Conservation (phyloP, 352 stramenopile genomes). For the Pythium brachiatum region DNA sequence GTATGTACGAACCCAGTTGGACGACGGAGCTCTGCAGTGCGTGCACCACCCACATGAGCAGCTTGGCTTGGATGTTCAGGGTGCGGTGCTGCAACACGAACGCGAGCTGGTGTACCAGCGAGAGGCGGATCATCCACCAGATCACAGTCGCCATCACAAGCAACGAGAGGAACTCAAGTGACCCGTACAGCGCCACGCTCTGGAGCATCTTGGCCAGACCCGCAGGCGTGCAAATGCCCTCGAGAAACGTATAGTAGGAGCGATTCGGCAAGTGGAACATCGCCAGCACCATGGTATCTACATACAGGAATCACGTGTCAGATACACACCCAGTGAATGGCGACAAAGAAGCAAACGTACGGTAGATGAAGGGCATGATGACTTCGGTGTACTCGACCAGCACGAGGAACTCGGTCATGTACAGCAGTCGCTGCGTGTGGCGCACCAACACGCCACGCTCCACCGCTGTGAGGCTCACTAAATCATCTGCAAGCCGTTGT, state of each 20-base stretch:
- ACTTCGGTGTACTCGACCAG: slow-evolving; percentile 41
- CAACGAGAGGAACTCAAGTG: slow-evolving; percentile 15
- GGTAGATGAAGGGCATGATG: slow-evolving; percentile 33
- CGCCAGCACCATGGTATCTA: not conserved
- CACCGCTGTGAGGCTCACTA: slow-evolving; percentile 10
- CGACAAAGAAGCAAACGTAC: slow-evolving; percentile 1
- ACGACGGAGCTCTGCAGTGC: slow-evolving; percentile 9
- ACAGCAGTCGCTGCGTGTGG: slow-evolving; percentile 26
- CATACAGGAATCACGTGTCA: not conserved
- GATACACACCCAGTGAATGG: not conserved
- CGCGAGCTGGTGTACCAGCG: slow-evolving; percentile 14
- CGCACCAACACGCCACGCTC: slow-evolving; percentile 15
- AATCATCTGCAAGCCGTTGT: too few relatives aligned
- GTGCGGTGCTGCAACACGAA: slow-evolving; percentile 13
- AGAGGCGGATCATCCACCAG: slow-evolving; percentile 17
- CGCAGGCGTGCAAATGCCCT: not conserved
- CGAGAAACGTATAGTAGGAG: slow-evolving; percentile 29
- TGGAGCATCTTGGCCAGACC: not conserved
- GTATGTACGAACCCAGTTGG: not conserved
- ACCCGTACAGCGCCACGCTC: slow-evolving; percentile 10
- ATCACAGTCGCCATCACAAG: not conserved
- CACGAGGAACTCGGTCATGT: slow-evolving; percentile 32
- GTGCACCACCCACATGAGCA: slow-evolving; percentile 12
- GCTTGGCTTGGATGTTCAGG: slow-evolving; percentile 14
- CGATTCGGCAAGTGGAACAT: slow-evolving; percentile 28